Conservation (phyloP, 345 rosid genomes). For the Dovyalis caffra region DNA sequence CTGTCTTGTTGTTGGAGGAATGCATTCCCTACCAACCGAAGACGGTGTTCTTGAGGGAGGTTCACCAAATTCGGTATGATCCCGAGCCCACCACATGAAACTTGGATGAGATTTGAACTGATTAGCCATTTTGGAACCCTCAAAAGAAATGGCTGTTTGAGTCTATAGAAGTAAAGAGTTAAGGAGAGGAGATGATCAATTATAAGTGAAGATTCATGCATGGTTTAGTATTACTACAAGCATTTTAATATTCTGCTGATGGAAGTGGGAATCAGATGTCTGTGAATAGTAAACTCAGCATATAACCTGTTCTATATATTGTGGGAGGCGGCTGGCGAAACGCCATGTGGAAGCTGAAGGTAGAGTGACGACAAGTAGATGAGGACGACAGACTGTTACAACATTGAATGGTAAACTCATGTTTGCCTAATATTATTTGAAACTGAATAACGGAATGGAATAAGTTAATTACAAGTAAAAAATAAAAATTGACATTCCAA, state of each 20-base stretch:
- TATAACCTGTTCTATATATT: not conserved
- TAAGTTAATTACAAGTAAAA: no score
- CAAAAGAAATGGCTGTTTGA: not conserved
- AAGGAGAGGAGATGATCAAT: no score
- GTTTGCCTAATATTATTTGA: no score
- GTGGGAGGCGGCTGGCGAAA: not conserved
- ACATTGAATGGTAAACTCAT: no score
- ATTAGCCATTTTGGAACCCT: not conserved
- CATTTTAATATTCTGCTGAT: not conserved
- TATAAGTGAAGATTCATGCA: not conserved
- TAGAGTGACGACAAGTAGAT: conserved; percentile 12
- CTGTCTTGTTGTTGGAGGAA: not conserved
- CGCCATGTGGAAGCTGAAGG: conserved; percentile 22
- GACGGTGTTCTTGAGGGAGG: conserved; percentile 1
- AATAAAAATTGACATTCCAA: no score
- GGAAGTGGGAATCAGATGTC: not conserved
- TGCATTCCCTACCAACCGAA: not conserved
- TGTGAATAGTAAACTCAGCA: not conserved
- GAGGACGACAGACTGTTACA: not conserved
- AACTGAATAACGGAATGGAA: no score
- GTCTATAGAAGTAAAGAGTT: not conserved
- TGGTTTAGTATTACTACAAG: not conserved
- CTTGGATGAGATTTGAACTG: not conserved
- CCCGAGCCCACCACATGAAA: conserved; percentile 14
- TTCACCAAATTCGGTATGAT: conserved; percentile 12